Base-by-base conservation (phyloP, 2,329 filamentous ascomycete genomes). In the Chrysoporthe austroafricana region DNA sequence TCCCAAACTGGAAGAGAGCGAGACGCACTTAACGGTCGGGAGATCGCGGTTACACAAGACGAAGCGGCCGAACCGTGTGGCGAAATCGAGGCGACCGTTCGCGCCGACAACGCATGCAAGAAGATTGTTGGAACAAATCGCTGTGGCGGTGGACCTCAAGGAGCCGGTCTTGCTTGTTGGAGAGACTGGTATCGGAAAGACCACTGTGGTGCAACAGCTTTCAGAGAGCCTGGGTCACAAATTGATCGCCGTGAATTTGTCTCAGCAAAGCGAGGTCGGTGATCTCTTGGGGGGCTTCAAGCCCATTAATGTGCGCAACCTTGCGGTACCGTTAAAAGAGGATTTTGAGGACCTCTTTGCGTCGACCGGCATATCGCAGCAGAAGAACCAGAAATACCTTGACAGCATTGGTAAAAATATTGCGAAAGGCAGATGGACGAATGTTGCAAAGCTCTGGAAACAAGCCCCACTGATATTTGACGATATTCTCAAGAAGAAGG, bases 121-220 rank as follows among this genome's bases (percentile, higher is more conserved):
- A 71, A 88, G 91, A 70, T 84, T 97, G 14, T 86, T 99, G 62
- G 96, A 99, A 77, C 93, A 96, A 76, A 91, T 98, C 66, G 89
- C 92, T 1, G 90, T 93, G 48, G 91, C 94, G 1, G 88, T 97
- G 6, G 89, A 91, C 70, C 87, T 94, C 73, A 87, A 88, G n/a
- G 96, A 99, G 75, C 94, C 96, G 4, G 87, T 97, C 1, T 82
- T 99, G 21, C 87, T 99, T 39, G 96, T 99, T n/a, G 96, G 96
- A 76, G 96, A 99, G 81, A 99, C 96, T 8, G 96, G 96, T 82
- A 97, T 97, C 62, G 96, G 96, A 74, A 99, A 99, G 80, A 99
- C 96, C 0, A 97, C 96, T 0, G 92, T 96, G 36, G 90, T 99
- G 16, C 96, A 99, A 77, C 94, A 97, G 76, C 83, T 99, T 66